Evolutionary conservation across 495 filamentous ascomycete genomes (phyloP).

Genomic region (Aspergillus cristatus): DNA sequence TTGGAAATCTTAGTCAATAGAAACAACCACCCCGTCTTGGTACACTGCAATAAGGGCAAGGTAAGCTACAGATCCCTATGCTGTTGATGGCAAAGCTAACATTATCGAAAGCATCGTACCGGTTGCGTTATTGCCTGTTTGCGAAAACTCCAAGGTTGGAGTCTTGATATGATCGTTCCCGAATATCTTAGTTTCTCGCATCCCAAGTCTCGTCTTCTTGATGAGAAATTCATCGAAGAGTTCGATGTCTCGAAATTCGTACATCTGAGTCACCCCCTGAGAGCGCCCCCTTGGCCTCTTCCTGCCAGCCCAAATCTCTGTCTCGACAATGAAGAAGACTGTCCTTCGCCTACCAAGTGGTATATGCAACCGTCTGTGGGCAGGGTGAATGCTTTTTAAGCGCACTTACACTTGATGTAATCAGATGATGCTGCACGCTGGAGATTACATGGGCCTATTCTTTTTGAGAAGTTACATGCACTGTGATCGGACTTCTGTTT

Average conservation of each 20-base stretch:
- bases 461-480: no score
- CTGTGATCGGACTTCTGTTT: no score
- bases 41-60: conserved; percentile 88
- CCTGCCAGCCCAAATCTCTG: neutral
- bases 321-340: neutral
- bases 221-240: conserved; percentile 42
- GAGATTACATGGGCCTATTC: no score
- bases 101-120: conserved; percentile 56
- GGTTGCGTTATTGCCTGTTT: conserved; percentile 70
- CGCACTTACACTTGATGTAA: no score
- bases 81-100: neutral
- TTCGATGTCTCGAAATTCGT: conserved; percentile 28
- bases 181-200: conserved; percentile 63
- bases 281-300: conserved; percentile 7
- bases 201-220: conserved; percentile 49
- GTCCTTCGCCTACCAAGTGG: conserved; percentile 1
- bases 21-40: conserved; percentile 62
- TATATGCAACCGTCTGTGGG: conserved; percentile 2
- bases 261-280: conserved; percentile 5
- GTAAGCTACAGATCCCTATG: conserved; percentile 28
- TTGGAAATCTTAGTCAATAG: conserved; percentile 55
- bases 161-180: conserved; percentile 41
- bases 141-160: conserved; percentile 56
- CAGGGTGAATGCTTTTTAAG: neutral
- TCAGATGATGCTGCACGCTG: no score